A percentile compares a stretch with the other conserved stretches of the same genome.
These are phyloP conservation scores for Macadamia integrifolia DNA, from an alignment of 164 flowering plant genomes.

Conservation along the genomic window DNA sequence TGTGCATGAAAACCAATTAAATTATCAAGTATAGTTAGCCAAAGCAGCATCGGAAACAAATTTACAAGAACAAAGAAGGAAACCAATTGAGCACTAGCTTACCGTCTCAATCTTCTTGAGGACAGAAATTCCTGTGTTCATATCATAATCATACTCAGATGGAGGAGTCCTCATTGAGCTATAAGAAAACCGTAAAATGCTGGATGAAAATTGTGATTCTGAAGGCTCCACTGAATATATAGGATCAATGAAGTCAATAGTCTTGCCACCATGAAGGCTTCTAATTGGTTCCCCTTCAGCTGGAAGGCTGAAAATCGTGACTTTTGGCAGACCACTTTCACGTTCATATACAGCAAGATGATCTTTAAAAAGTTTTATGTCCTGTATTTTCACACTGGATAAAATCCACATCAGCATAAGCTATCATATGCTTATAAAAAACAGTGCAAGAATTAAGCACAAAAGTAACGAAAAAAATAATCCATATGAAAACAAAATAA, in stretches of 20 bases:
- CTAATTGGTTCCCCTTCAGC: slow-evolving; percentile 50
- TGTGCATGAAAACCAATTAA: too few species aligned
- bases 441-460: too few species aligned
- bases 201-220: slow-evolving; percentile 61
- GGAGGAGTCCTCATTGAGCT: slow-evolving; percentile 84
- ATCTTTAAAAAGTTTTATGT: slow-evolving; percentile 52
- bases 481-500: too few species aligned
- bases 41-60: neutral
- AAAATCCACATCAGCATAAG: slow-evolving; percentile 10
- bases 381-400: slow-evolving; percentile 73
- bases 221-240: slow-evolving; percentile 49
- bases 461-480: too few species aligned
- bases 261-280: slow-evolving; percentile 53
- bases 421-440: neutral
- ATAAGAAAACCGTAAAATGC: slow-evolving; percentile 59
- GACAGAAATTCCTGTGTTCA: slow-evolving; percentile 67
- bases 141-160: slow-evolving; percentile 83
- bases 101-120: slow-evolving; percentile 70
- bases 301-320: slow-evolving; percentile 62
- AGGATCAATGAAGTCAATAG: slow-evolving; percentile 73
- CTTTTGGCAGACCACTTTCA: slow-evolving; percentile 66
- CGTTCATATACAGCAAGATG: slow-evolving; percentile 70
- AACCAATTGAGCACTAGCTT: slow-evolving; percentile 12
- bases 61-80: neutral
- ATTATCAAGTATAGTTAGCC: too few species aligned